Conservation (phyloP, 2,329 filamentous ascomycete genomes). For the Apiospora aurea region DNA sequence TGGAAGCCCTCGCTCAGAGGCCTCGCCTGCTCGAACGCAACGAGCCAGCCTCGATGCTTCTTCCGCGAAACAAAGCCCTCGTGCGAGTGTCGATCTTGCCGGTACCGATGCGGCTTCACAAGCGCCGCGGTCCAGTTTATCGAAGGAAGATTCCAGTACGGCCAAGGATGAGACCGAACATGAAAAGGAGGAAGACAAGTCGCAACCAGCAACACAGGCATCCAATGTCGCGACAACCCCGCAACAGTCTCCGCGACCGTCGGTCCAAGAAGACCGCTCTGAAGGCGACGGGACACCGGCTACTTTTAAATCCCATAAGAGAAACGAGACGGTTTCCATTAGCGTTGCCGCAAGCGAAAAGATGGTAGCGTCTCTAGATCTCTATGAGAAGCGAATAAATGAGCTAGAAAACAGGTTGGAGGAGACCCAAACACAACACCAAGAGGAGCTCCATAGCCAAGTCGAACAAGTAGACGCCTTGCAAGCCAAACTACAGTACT, state of each 20-base stretch:
- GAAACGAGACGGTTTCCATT: slow-evolving; percentile 26
- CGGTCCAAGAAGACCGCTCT: slow-evolving; percentile 31
- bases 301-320: not conserved
- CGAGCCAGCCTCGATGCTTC: slow-evolving; percentile 35
- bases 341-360: slow-evolving; percentile 27
- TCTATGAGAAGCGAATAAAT: slow-evolving; percentile 49
- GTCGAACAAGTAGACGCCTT: slow-evolving; percentile 91
- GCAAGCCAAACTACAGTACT: slow-evolving; percentile 87
- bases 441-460: slow-evolving; percentile 84
- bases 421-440: slow-evolving; percentile 61
- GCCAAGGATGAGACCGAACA: slow-evolving; percentile 10
- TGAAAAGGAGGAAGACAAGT: slow-evolving; percentile 7
- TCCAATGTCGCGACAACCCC: not conserved
- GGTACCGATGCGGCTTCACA: slow-evolving; percentile 29
- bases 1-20: slow-evolving; percentile 48
- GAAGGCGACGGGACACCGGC: slow-evolving; percentile 2
- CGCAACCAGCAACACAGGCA: slow-evolving; percentile 22
- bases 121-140: slow-evolving; percentile 32
- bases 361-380: slow-evolving; percentile 36
- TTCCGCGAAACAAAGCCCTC: slow-evolving; percentile 48
- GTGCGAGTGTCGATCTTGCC: slow-evolving; percentile 49
- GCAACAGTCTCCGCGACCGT: slow-evolving; percentile 29
- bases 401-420: slow-evolving; percentile 46
- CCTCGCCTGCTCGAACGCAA: slow-evolving; percentile 52
- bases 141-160: slow-evolving; percentile 31